Evolutionary conservation across 129 eudicot species (phyloP).

Genomic region (Ambrosia artemisiifolia): DNA sequence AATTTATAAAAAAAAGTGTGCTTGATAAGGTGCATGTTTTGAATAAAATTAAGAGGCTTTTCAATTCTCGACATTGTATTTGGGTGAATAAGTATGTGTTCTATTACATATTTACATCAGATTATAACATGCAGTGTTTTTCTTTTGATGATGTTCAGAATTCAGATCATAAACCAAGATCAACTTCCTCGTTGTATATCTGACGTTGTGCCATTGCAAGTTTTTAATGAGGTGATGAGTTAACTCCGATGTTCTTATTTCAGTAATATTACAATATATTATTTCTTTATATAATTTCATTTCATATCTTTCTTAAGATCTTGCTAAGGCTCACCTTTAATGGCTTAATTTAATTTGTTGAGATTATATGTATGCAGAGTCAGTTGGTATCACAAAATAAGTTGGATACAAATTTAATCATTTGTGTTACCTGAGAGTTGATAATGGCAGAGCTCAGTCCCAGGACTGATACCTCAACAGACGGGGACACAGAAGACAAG

Average conservation of each 20-base stretch:
- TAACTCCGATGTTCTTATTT: neutral
- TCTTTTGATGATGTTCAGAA: constrained; percentile 27
- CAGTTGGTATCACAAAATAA: constrained; percentile 29
- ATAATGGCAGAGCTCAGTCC: constrained; percentile 72
- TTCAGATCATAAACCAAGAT: constrained; percentile 27
- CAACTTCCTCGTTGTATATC: constrained; percentile 25
- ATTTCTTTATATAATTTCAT: neutral
- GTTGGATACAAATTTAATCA: neutral
- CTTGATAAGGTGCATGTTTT: neutral
- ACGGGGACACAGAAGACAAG: constrained; percentile 62
- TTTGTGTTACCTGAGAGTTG: constrained; percentile 29
- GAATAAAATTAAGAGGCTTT: constrained; percentile 1
- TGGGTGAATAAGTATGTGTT: constrained; percentile 3
- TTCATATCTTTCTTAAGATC: neutral
- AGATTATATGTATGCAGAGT: constrained; percentile 21
- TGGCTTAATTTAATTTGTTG: neutral
- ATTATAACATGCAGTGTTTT: constrained; percentile 12
- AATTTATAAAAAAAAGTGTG: neutral
- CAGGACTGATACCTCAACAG: constrained; percentile 63
- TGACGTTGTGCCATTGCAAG: constrained; percentile 30
- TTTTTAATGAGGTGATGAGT: constrained; percentile 33
- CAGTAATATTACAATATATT: neutral
- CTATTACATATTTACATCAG: constrained; percentile 8
- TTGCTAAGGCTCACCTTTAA: neutral
- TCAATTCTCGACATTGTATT: neutral